These are phyloP conservation scores for Monosporascus sp. DNA, from an alignment of 2,329 filamentous ascomycete genomes.

Conservation along the genomic window DNA sequence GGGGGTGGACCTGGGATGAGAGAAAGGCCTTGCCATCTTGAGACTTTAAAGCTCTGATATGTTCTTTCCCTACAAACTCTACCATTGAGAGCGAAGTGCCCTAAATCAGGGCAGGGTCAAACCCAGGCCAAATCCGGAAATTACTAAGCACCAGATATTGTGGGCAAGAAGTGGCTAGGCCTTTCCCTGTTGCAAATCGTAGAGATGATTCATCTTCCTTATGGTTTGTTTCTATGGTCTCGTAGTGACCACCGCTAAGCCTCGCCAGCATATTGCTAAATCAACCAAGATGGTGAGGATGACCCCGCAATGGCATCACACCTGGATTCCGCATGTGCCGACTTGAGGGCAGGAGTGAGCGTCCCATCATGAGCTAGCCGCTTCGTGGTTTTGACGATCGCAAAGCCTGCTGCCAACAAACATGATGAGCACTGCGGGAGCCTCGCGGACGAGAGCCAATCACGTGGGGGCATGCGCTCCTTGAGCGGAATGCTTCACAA, in stretches of 20 bases:
- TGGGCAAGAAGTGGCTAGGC: not conserved
- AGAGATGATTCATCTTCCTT: not conserved
- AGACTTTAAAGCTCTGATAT: not conserved
- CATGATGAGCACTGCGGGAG: not conserved
- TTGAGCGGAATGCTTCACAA: not conserved
- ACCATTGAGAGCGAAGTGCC: not conserved
- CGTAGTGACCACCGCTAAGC: not conserved
- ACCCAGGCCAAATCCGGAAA: not conserved
- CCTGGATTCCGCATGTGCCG: too few species aligned
- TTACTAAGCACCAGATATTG: not conserved
- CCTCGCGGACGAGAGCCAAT: not conserved
- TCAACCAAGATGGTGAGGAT: not conserved
- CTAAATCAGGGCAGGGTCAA: not conserved
- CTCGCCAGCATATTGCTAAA: not conserved
- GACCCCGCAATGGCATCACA: too few species aligned
- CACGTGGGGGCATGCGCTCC: not conserved
- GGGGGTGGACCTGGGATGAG: not conserved
- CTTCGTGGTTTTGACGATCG: not conserved
- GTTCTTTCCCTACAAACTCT: too few species aligned
- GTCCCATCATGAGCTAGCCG: not conserved
- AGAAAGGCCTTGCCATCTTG: not conserved
- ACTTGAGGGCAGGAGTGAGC: too few species aligned
- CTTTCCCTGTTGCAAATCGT: not conserved
- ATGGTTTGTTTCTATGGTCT: not conserved
- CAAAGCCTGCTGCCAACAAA: not conserved